Conservation (phyloP, 202 grass and related monocot species). For the Dendrocalamus latiflorus region DNA sequence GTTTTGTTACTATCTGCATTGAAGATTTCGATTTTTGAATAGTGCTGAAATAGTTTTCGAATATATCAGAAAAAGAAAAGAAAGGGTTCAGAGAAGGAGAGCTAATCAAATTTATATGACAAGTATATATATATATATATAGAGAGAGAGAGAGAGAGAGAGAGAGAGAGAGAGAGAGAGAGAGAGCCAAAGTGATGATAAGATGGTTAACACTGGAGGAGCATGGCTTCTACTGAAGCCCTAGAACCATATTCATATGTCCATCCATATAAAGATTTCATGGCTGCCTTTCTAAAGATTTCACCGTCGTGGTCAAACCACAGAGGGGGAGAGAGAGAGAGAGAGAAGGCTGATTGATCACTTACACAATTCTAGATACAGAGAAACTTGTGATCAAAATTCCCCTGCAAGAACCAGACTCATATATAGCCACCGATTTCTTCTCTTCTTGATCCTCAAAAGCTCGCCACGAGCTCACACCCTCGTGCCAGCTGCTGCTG, state of each 20-base stretch:
- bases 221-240: constrained; percentile 18
- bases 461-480: background rate
- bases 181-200: background rate
- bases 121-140: background rate
- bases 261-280: constrained; percentile 9
- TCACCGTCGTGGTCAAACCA: background rate
- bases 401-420: constrained; percentile 20
- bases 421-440: constrained; percentile 2
- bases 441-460: background rate
- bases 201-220: background rate
- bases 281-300: constrained; percentile 5
- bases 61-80: background rate
- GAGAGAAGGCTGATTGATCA: constrained; percentile 19
- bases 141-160: too few relatives aligned
- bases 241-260: constrained; percentile 30
- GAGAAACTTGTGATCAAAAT: constrained; percentile 34
- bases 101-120: background rate
- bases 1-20: background rate
- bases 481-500: constrained; percentile 21
- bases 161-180: too few relatives aligned
- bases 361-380: constrained; percentile 19
- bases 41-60: background rate
- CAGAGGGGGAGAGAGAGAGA: background rate
- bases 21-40: background rate
- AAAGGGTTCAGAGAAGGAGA: background rate